phyloP scores from a whole-genome alignment of 257 asterid genomes.

The Salvia hispanica region DNA sequence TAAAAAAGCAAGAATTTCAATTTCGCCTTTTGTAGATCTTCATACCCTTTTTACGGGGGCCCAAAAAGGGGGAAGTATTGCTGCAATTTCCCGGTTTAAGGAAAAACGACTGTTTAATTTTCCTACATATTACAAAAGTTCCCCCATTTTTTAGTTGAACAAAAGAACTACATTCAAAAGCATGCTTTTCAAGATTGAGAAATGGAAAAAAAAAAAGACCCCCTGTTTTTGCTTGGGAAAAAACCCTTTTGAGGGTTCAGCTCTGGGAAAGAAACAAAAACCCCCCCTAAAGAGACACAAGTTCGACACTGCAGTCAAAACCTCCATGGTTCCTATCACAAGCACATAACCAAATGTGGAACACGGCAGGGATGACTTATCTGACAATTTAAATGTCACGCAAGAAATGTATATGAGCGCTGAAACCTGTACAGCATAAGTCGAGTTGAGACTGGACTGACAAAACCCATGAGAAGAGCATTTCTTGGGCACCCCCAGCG shows the following conservation, averaged over 20 bases:
- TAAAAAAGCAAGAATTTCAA: background rate
- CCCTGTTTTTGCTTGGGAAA: background rate
- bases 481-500: conserved; percentile 84
- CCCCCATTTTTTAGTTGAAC: conserved; percentile 46
- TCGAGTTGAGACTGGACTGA: conserved; percentile 64
- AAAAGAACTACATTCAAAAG: conserved; percentile 2
- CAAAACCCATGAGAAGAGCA: conserved; percentile 88
- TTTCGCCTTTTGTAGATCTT: background rate
- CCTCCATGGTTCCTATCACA: conserved; percentile 96
- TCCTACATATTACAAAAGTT: conserved; percentile 67
- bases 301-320: conserved; percentile 84
- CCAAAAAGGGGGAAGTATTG: conserved; percentile 92
- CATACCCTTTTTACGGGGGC: conserved; percentile 86
- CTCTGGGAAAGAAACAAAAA: conserved; percentile 11
- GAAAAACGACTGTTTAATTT: conserved; percentile 76
- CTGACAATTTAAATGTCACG: conserved; percentile 4
- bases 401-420: conserved; percentile 1
- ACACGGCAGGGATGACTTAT: conserved; percentile 14
- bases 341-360: conserved; percentile 55
- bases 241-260: no score
- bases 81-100: conserved; percentile 96
- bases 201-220: background rate
- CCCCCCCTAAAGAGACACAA: conserved; percentile 75
- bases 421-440: conserved; percentile 79
- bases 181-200: background rate